Percentiles rank a stretch among this genome's conserved stretches.
These are phyloP conservation scores for Pythium sp. DNA, from an alignment of 352 stramenopile genomes.

Conservation along the genomic window DNA sequence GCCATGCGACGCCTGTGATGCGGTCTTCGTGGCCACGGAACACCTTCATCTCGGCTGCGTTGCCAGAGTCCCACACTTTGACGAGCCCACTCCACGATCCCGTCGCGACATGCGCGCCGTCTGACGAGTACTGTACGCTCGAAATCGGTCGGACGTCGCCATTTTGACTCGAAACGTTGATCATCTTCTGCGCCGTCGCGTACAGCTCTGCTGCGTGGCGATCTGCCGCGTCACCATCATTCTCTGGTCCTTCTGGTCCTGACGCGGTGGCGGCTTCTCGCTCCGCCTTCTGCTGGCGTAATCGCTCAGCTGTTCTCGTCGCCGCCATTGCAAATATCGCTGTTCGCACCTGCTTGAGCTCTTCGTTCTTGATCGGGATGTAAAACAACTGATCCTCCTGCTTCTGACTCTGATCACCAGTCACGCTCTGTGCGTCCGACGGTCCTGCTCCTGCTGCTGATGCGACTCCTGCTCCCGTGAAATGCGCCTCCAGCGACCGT, in stretches of 20 bases:
- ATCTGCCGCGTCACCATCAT: slow-evolving; percentile 47
- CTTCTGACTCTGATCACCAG: slow-evolving; percentile 20
- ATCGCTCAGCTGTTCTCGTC: slow-evolving; percentile 45
- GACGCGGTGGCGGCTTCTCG: slow-evolving; percentile 21
- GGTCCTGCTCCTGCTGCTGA: slow-evolving; percentile 1
- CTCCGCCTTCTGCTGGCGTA: slow-evolving; percentile 55
- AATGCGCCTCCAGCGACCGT: slow-evolving; percentile 19
- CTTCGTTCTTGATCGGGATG: slow-evolving; percentile 66
- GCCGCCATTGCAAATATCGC: slow-evolving; percentile 82
- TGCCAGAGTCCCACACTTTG: slow-evolving; percentile 91
- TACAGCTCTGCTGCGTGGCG: slow-evolving; percentile 81
- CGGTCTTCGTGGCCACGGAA: slow-evolving; percentile 88
- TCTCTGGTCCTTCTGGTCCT: slow-evolving; percentile 19
- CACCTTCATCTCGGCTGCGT: slow-evolving; percentile 59
- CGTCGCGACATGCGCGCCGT: slow-evolving; percentile 76
- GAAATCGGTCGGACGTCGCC: slow-evolving; percentile 91
- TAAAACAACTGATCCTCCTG: slow-evolving; percentile 83
- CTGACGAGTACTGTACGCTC: slow-evolving; percentile 56
- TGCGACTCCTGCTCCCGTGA: background rate
- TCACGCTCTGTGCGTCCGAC: slow-evolving; percentile 6
- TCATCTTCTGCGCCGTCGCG: slow-evolving; percentile 65
- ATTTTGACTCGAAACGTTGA: slow-evolving; percentile 93
- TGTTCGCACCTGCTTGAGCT: slow-evolving; percentile 82
- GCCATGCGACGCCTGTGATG: slow-evolving; percentile 85
- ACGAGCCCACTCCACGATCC: slow-evolving; percentile 93